Base-by-base conservation (phyloP, 306 rosid species). In the Pterocarpus macrocarpus region DNA sequence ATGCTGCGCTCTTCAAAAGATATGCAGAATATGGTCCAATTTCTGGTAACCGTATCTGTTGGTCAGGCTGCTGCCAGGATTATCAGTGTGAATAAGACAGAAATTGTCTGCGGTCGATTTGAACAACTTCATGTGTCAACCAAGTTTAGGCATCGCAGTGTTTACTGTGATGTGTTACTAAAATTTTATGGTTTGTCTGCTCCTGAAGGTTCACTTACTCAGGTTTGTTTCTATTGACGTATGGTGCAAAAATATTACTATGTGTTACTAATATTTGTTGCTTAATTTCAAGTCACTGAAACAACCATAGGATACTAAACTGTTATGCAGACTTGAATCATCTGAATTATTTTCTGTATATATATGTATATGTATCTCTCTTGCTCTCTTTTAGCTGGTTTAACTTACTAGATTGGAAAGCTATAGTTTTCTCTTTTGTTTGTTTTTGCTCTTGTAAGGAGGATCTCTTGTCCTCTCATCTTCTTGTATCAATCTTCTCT, bases 141-240 rank as follows among this genome's bases (percentile, higher is more conserved):
- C 78, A 95, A 95, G 92, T 88, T 95, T 67, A 95, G 81, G 78
- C 89, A 91, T 76, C 96, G 88, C 63, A 95, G 99, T 83, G 89
- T 89, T 64, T 90, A 91, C 78, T 93, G 98, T 83, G 97, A 93
- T 35, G 88, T 95, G 88, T 76, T 85, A 33, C 85, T 95, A 85
- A 93, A 89, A 73, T 95, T 83, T 83, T 95, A 93, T 87, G 98
- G 99, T 77, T 80, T 95, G 82, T 90, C 91, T 75, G 93, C 94
- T 5, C 99, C 97, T 39, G 99, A 95, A 90, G 99, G 99, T 68
- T 83, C 99, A 57, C 98, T 95, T 87, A 89, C 97, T n/a, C 94
- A 95, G 99, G 99, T 95, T 75, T 86, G 88, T 84, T 73, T 76
- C 71, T 64, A 4, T 84, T 69, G 62, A 80, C 65, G 47, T 41